Percentiles rank a stretch among this genome's conserved stretches.
Evolutionary conservation across 768 basidiomycete species (phyloP).

Genomic region (Scleroderma bovista): DNA sequence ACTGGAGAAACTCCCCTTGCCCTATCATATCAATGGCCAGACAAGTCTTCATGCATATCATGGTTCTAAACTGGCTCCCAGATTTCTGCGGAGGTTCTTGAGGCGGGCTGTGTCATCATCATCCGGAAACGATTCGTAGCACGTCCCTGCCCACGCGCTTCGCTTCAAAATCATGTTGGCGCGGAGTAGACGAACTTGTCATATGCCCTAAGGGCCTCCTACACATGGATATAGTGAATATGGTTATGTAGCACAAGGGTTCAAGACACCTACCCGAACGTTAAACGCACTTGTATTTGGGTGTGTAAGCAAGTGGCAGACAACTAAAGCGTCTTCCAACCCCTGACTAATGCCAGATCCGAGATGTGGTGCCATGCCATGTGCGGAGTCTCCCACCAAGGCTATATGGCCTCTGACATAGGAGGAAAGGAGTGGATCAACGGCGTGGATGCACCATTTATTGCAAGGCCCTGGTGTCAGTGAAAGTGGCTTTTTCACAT

Average conservation of each 20-base stretch:
- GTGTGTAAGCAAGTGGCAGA: constrained; percentile 42
- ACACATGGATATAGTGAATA: neutral
- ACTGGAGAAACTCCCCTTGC: neutral
- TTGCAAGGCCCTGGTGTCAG: constrained; percentile 40
- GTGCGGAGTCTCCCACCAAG: constrained; percentile 54
- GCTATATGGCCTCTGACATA: constrained; percentile 43
- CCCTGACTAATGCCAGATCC: constrained; percentile 58
- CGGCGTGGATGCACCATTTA: constrained; percentile 48
- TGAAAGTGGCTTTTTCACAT: constrained; percentile 36
- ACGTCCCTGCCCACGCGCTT: constrained; percentile 37
- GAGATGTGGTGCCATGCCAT: constrained; percentile 55
- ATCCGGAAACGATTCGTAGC: constrained; percentile 26
- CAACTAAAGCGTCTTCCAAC: constrained; percentile 47
- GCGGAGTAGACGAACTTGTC: constrained; percentile 40
- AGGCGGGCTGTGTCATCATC: constrained; percentile 28
- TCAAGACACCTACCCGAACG: constrained; percentile 33
- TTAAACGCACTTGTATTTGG: constrained; percentile 34
- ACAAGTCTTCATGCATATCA: constrained; percentile 38
- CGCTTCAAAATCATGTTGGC: constrained; percentile 43
- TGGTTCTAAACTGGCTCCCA: constrained; percentile 49
- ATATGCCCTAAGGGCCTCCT: constrained; percentile 47
- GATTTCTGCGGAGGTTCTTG: constrained; percentile 28
- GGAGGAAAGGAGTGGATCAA: constrained; percentile 40
- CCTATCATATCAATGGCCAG: constrained; percentile 23
- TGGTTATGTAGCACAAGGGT: neutral